Percentiles rank a stretch among this genome's conserved stretches.
These are phyloP conservation scores for Leishmania braziliensis DNA, from an alignment of 208 protist species.

Conservation along the genomic window DNA sequence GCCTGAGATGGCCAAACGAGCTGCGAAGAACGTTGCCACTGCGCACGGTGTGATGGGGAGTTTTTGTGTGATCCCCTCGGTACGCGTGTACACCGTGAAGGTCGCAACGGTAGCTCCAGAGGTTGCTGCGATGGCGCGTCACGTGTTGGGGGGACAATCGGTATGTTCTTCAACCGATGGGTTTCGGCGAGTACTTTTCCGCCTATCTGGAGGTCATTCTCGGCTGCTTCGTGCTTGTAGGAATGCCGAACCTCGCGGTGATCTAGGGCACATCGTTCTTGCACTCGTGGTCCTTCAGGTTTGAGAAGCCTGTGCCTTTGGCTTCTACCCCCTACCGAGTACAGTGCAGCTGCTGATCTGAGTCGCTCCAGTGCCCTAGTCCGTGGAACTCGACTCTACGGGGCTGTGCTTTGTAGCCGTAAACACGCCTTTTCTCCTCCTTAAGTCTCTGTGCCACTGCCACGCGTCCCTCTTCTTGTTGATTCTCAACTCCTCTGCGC, in stretches of 20 bases:
- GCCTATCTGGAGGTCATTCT: constrained; percentile 40
- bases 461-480: too few species aligned
- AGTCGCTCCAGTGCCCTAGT: too few species aligned
- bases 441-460: too few species aligned
- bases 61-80: background rate
- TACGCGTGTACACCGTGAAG: background rate
- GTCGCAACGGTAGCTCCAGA: constrained; percentile 31
- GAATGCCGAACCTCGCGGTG: constrained; percentile 5
- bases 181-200: constrained; percentile 62
- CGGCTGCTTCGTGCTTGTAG: constrained; percentile 30
- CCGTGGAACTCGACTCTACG: too few species aligned
- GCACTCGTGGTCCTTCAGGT: too few species aligned
- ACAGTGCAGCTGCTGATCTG: too few species aligned
- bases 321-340: too few species aligned
- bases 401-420: too few species aligned
- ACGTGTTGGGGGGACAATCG: background rate
- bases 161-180: background rate
- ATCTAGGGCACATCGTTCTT: too few species aligned
- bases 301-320: too few species aligned
- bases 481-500: too few species aligned
- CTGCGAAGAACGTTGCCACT: constrained; percentile 22
- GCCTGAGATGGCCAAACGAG: background rate
- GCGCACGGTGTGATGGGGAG: background rate
- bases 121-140: background rate
- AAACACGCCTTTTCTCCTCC: too few species aligned